Evolutionary conservation across 495 filamentous ascomycete genomes (phyloP).

Genomic region (Pyrenula massariospora): DNA sequence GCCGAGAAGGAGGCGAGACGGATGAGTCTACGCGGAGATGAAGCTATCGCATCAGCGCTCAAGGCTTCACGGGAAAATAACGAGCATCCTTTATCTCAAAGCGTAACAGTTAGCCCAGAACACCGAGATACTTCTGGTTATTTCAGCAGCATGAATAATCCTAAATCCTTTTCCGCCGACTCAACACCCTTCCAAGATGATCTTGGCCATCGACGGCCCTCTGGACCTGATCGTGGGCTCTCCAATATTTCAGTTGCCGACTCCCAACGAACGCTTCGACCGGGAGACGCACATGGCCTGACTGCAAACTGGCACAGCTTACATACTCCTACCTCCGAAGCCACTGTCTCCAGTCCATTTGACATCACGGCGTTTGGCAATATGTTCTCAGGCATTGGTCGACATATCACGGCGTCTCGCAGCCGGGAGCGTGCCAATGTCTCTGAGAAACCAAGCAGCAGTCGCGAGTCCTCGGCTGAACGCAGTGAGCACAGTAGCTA

Average conservation of each 20-base stretch:
- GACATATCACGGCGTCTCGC: conserved; percentile 35
- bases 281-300: conserved; percentile 17
- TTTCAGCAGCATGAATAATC: conserved; percentile 25
- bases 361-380: conserved; percentile 36
- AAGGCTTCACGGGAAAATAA: conserved; percentile 32
- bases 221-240: conserved; percentile 35
- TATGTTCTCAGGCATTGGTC: conserved; percentile 44
- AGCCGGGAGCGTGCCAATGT: conserved; percentile 25
- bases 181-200: conserved; percentile 18
- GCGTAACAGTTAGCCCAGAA: conserved; percentile 64
- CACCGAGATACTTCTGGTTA: conserved; percentile 29
- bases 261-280: conserved; percentile 48
- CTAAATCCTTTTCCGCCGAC: conserved; percentile 21
- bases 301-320: conserved; percentile 3
- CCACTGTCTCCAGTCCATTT: conserved; percentile 28
- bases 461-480: conserved; percentile 39
- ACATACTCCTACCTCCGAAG: conserved; percentile 17
- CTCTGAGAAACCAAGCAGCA: conserved; percentile 25
- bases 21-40: conserved; percentile 60
- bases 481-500: conserved; percentile 46
- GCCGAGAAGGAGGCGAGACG: conserved; percentile 39
- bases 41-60: conserved; percentile 45
- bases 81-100: conserved; percentile 77
- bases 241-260: conserved; percentile 51
- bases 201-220: conserved; percentile 17